Base-by-base conservation (phyloP, 305 asterid species). In the Solanum aculeatissimum region DNA sequence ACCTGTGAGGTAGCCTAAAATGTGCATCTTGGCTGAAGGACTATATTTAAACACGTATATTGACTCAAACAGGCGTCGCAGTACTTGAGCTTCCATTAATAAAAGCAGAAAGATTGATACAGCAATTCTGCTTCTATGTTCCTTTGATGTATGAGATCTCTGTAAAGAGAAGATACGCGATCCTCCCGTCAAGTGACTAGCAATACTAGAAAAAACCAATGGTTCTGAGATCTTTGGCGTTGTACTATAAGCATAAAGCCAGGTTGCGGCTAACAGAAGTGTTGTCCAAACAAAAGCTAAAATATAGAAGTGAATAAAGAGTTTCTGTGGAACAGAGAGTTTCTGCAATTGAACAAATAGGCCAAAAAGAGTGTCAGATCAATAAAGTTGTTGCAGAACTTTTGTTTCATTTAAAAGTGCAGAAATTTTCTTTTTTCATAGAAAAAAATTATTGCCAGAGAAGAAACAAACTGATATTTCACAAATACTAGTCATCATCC, bases 11-110 rank as follows among this genome's bases (percentile, higher is more conserved):
- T 96, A 93, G 82, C 93, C 98, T 3, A 85, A 45, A 79, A 95
- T 80, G 87, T 95, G 98, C 99, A 96, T 93, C 88, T 91, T 89
- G 89, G 98, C 98, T 21, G 92, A 86, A 82, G 99, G 98, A 66
- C 97, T 91, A 83, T 93, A 95, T 81, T 93, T 92, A 89, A 94
- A 94, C 13, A 96, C 89, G 27, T 93, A 92, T 84, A 93, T 85
- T 29, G 95, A 89, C 93, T 96, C 99, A 83, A 84, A 85, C 89
- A 93, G 97, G 80, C 97, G 94, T 38, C 95, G 89, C 82, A 93
- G n/a, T 40, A 92, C 89, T 70, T 96, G 99, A 87, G 91, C 89
- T 86, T 93, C 98, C 94, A 96, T 92, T 87, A 96, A 89, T 51
- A 96, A 68, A 89, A 95, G 97, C 86, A 96, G 86, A 88, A 95